Conservation (phyloP, 140 eudicot species). For the Erigeron philadelphicus region DNA sequence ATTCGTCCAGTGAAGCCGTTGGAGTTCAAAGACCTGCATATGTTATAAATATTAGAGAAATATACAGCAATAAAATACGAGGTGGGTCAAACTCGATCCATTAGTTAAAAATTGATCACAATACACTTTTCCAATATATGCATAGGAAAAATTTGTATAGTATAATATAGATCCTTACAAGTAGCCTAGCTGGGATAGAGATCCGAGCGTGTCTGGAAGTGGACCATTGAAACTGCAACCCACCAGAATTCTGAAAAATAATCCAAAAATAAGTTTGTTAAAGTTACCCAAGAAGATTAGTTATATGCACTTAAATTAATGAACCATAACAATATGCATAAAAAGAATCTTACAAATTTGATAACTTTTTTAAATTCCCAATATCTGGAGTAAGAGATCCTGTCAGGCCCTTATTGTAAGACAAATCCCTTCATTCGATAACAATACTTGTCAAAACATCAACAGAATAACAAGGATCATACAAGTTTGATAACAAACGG, state of each 20-base stretch:
- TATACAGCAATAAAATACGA: not conserved
- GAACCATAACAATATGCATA: not conserved
- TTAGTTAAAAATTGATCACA: not conserved
- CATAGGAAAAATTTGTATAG: not conserved
- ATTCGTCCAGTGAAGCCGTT: constrained; percentile 66
- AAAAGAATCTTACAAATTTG: constrained; percentile 54
- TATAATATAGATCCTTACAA: constrained; percentile 47
- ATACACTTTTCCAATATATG: constrained; percentile 12
- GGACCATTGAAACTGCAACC: constrained; percentile 81
- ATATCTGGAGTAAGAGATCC: constrained; percentile 71
- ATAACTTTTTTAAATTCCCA: constrained; percentile 53
- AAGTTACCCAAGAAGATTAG: constrained; percentile 3
- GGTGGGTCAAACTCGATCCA: too few species aligned
- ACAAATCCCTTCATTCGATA: constrained; percentile 60
- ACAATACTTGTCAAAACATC: not conserved
- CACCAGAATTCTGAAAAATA: constrained; percentile 51
- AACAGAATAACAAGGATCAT: not conserved
- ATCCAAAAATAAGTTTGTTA: not conserved
- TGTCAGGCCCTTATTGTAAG: constrained; percentile 65
- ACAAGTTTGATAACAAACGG: not conserved
- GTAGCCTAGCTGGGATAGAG: constrained; percentile 43
- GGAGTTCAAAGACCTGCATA: constrained; percentile 67
- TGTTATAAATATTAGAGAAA: not conserved
- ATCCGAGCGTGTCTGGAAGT: constrained; percentile 71
- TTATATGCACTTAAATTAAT: not conserved